Percentiles rank a stretch among this genome's conserved stretches.
These are phyloP conservation scores for Entomortierella lignicola DNA, from an alignment of 192 early-diverging fungal genomes.

Conservation along the genomic window DNA sequence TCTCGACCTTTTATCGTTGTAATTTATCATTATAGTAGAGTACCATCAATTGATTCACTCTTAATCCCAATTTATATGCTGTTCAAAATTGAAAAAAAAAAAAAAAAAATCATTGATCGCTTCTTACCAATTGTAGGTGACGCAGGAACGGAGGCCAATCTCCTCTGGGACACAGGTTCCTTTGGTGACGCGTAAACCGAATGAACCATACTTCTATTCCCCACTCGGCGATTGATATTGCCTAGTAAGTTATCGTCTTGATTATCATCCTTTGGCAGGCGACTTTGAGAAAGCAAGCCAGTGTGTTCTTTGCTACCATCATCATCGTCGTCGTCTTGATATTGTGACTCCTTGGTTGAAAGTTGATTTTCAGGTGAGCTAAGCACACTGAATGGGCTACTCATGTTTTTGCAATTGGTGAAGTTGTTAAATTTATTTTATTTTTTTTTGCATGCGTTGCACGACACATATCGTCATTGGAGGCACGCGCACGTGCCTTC, in stretches of 20 bases:
- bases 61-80: no score
- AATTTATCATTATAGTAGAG: not conserved
- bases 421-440: no score
- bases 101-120: not conserved
- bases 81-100: no score
- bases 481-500: not conserved
- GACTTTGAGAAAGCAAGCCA: not conserved
- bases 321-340: slow-evolving; percentile 23
- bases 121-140: slow-evolving; percentile 12
- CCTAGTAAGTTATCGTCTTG: not conserved
- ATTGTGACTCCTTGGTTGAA: not conserved
- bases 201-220: slow-evolving; percentile 25
- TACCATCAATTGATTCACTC: not conserved
- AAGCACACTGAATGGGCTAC: not conserved
- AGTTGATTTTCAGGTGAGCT: not conserved
- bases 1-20: not conserved
- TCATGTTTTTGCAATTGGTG: slow-evolving; percentile 8
- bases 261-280: not conserved
- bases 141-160: slow-evolving; percentile 28
- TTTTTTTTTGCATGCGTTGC: no score
- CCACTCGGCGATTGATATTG: slow-evolving; percentile 13
- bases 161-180: slow-evolving; percentile 5
- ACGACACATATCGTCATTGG: not conserved
- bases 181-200: slow-evolving; percentile 39
- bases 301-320: slow-evolving; percentile 34